Evolutionary conservation across 2,329 filamentous ascomycete genomes (phyloP), one percentile per base, ranked within the genome.

Genomic region (Diplodia seriata): DNA sequence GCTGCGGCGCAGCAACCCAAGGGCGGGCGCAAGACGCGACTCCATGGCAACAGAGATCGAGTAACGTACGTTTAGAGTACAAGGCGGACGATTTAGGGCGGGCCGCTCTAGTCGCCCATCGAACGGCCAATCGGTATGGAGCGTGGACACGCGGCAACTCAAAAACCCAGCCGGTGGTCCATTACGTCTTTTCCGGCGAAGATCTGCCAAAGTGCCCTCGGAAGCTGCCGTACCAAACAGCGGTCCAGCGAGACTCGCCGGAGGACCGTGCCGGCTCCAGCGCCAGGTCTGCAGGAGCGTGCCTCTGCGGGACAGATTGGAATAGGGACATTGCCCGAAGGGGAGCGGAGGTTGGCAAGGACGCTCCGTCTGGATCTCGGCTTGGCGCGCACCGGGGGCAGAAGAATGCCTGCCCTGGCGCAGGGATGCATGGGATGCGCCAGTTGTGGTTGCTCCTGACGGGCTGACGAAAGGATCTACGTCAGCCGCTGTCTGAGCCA

Each of bases 401-500:
- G 43, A 23, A 51, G 20, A 20, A 47, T 63, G 59, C 59, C 59
- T 51, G 59, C 47, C 26, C 36, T 20, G 36, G 47, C 43, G 59
- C 59, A 63, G 47, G 59, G 59, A 63, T 66, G 40, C 23, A 23
- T 59, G 64, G 64, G 54, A 66, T 54, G 64, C 51, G 40, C 64
- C 51, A 29, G 54, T 38, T 66, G 49, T 50, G 56, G 66, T 63
- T 62, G 66, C 56, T 53, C 38, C 57, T 63, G 57, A 55, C 66
- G 66, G 64, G 66, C 66, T 68, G 66, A 68, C 66, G 66, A 68
- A 68, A 68, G 57, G 66, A 68, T 68, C 57, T 62, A 68, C 66
- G 56, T 63, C 66, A 68, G 66, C 66, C 56, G 66, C 66, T 36
- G 49, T 59, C 56, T 63, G 56, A 66, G 64, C 51, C 50, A 65